Conservation (phyloP, 2,329 filamentous ascomycete species). For the Talaromyces sp. region DNA sequence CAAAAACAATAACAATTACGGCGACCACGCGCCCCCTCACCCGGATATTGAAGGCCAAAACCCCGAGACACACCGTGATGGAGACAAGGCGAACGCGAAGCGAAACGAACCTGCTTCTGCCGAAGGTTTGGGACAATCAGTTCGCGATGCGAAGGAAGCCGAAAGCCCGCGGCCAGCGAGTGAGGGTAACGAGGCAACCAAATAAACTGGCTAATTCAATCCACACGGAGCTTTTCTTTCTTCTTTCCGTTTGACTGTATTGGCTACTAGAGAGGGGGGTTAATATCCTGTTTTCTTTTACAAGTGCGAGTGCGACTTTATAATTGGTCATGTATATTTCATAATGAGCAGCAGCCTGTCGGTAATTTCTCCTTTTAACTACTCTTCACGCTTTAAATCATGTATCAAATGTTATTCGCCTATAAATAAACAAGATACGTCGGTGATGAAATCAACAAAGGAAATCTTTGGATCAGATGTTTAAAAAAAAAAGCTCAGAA, state of each 20-base stretch:
- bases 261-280: not conserved
- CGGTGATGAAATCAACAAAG: not conserved
- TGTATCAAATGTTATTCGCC: not conserved
- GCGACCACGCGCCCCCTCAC: conserved; percentile 45
- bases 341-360: not conserved
- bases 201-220: conserved; percentile 14
- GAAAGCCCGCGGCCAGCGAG: conserved; percentile 42
- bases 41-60: conserved; percentile 55
- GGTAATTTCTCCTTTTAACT: not conserved
- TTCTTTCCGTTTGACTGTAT: not conserved
- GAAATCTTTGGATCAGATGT: not conserved
- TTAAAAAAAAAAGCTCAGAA: not conserved
- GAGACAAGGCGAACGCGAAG: conserved; percentile 27
- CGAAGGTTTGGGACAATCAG: conserved; percentile 32
- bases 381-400: not conserved
- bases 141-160: conserved; percentile 25
- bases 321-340: conserved; percentile 3
- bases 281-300: not conserved
- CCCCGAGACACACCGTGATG: conserved; percentile 46
- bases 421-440: not conserved
- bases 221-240: not conserved
- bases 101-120: conserved; percentile 35
- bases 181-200: conserved; percentile 43
- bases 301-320: not conserved
- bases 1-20: conserved; percentile 19